phyloP scores from a whole-genome alignment of 768 basidiomycete species.

The Auriscalpium vulgare region DNA sequence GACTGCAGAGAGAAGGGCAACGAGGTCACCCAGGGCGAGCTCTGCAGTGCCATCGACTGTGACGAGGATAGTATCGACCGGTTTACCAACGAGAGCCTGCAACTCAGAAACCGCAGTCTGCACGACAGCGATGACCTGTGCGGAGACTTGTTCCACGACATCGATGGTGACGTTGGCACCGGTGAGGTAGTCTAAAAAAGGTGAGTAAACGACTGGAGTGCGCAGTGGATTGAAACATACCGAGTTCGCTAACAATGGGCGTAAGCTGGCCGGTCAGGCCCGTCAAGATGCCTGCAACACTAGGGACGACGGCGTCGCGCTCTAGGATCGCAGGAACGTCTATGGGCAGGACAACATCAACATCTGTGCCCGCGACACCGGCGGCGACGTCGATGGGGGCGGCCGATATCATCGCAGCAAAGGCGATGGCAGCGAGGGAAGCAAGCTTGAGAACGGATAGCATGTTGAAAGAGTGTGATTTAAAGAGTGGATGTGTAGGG shows the following conservation, averaged over 20 bases:
- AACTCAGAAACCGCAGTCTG: neutral
- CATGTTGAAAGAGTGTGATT: conserved; percentile 19
- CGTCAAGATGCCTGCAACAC: conserved; percentile 23
- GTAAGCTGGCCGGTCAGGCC: conserved; percentile 11
- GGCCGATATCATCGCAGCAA: conserved; percentile 22
- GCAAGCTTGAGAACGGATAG: conserved; percentile 24
- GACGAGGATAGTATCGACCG: neutral
- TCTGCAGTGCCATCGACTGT: neutral
- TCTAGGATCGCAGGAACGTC: neutral
- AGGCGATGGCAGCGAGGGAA: conserved; percentile 21
- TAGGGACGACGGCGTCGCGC: neutral
- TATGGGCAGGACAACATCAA: conserved; percentile 1
- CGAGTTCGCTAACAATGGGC: conserved; percentile 16
- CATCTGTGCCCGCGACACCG: conserved; percentile 12
- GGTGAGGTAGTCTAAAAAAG: neutral
- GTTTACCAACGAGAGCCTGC: neutral
- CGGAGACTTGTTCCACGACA: neutral
- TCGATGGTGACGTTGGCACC: neutral
- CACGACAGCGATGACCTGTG: neutral
- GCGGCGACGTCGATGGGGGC: conserved; percentile 16
- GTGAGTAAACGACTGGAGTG: too few relatives aligned
- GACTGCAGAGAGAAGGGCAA: neutral
- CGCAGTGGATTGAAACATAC: conserved; percentile 16
- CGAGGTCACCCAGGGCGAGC: neutral
- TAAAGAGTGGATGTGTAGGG: conserved; percentile 23